Evolutionary conservation across 192 early-diverging fungal genomes (phyloP).

Genomic region (Cetraspora pellucida): DNA sequence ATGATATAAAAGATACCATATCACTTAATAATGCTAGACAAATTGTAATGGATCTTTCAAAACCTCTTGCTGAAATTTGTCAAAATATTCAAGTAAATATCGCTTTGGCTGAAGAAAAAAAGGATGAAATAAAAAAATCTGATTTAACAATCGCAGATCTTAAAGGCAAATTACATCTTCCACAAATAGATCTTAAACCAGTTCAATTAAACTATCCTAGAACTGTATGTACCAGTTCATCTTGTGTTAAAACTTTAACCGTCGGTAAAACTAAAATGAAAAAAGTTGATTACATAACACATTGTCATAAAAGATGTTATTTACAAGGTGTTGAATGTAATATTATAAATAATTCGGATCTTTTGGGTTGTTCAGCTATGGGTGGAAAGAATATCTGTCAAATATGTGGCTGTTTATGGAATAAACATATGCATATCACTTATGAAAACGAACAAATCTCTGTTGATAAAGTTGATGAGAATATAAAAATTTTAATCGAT

Average conservation of each 20-base stretch:
- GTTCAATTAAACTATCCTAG: conserved; percentile 29
- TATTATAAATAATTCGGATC: conserved; percentile 22
- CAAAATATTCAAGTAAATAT: conserved; percentile 36
- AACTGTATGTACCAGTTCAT: conserved; percentile 35
- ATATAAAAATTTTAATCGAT: conserved; percentile 21
- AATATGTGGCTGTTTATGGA: conserved; percentile 38
- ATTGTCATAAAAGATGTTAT: conserved; percentile 39
- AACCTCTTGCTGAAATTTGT: conserved; percentile 38
- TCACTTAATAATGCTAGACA: conserved; percentile 37
- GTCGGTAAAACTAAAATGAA: conserved; percentile 2
- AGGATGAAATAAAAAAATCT: conserved; percentile 34
- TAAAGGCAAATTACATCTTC: conserved; percentile 18
- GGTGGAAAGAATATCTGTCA: conserved; percentile 19
- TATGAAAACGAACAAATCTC: conserved; percentile 26
- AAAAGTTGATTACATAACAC: conserved; percentile 35
- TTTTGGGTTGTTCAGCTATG: conserved; percentile 37
- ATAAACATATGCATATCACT: conserved; percentile 38
- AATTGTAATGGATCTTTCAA: conserved; percentile 31
- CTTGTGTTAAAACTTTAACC: conserved; percentile 12
- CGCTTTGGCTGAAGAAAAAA: conserved; percentile 15
- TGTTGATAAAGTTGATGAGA: conserved; percentile 32
- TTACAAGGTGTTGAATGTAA: conserved; percentile 29
- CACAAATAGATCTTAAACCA: conserved; percentile 35
- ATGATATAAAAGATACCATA: conserved; percentile 35
- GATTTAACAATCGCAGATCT: conserved; percentile 25